Evolutionary conservation across 1,284 basidiomycete species (phyloP), one percentile per base, ranked within the genome.

Genomic region (Fereydounia khargensis): DNA sequence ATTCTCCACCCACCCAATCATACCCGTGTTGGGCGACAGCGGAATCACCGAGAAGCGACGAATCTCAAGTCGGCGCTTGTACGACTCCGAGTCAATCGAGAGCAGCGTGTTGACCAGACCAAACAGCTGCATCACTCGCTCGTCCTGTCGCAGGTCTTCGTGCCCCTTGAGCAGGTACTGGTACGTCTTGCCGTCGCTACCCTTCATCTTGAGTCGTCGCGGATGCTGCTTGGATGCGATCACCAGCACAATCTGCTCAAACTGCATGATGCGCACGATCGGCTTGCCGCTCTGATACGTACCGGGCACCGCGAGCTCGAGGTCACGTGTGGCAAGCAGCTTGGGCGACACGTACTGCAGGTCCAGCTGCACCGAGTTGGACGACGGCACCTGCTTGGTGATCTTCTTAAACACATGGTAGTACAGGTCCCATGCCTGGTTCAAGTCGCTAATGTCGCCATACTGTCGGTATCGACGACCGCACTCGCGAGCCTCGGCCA

Each of bases 341-440:
- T 87, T 86, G 4, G 95, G 95, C 24, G 95, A 97, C 7, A 97
- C 94, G 66, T 96, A 96, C 82, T 98, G 94, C 64, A 99, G 79
- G 75, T 98, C 95, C 41, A 99, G 82, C 56, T 73, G 69, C 34
- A 73, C 72, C 5, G 90, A 88, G 23, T 88, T 91, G 33, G 96
- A 81, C 45, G 88, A 84, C 22, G 91, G 89, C 42, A 98, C 78
- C 70, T 92, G 91, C 78, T 95, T 96, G 74, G 95, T 88, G 49
- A 98, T 87, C 74, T 91, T 91, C 78, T 91, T 89, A 82, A 98
- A 98, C 23, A 96, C 80, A 39, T 86, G 85, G 72, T 96, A 98
- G 78, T 99, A 99, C 22, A 98, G 89, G 71, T 98, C 95, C 95
- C 95, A 98, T n/a, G 95, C 95, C 74, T 90, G 91, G 74, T 97